Evolutionary conservation across 2,329 filamentous ascomycete genomes (phyloP), one percentile per base, ranked within the genome.

Genomic region (Coniochaeta ligniaria): DNA sequence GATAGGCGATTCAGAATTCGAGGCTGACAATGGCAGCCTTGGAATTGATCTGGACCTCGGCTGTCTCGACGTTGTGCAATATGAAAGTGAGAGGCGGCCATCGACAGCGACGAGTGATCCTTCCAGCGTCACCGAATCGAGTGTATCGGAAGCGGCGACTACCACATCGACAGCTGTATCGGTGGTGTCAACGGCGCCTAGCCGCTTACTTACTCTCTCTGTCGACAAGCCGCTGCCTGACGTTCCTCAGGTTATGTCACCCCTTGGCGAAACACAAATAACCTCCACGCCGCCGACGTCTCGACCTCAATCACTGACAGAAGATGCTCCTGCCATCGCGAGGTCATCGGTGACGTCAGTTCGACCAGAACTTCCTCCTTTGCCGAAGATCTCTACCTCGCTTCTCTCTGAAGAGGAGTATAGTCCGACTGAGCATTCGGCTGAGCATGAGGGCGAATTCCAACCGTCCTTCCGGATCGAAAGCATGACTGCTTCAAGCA

Each of bases 1-100:
- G 63, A 92, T 95, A 64, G 92, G 93, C 22, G 93, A 96, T 72
- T 96, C 96, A 65, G 92, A 96, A 72, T 86, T 93, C 66, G 91
- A 96, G 71, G 80, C 90, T 60, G 85, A 89, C 65, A 70, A 76
- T 41, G 76, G 75, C 35, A 69, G 79, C 33, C 74, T 90, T 28
- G 82, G 80, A 8, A 80, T 88, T 58, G 83, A 86, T 63, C 71
- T 86, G 31, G 82, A 85, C 62, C 68, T 85, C 12, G 74, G 72
- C 17, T 73, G 80, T n/a, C 73, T 85, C 54, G 77, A 83, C 59
- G 68, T 74, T 8, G 70, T 74, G n/a, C 70, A 74, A 14, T 74
- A 78, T 45, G 66, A 71, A 58, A 58, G 69, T 41, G 63, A 64
- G n/a, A 57, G 54, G 22, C 28, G 54, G 35, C 54, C 54, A 28